Percentiles rank a stretch among this genome's conserved stretches.
Conservation (phyloP, 1,284 basidiomycete genomes). For the Kalmanozyma brasiliensis region DNA sequence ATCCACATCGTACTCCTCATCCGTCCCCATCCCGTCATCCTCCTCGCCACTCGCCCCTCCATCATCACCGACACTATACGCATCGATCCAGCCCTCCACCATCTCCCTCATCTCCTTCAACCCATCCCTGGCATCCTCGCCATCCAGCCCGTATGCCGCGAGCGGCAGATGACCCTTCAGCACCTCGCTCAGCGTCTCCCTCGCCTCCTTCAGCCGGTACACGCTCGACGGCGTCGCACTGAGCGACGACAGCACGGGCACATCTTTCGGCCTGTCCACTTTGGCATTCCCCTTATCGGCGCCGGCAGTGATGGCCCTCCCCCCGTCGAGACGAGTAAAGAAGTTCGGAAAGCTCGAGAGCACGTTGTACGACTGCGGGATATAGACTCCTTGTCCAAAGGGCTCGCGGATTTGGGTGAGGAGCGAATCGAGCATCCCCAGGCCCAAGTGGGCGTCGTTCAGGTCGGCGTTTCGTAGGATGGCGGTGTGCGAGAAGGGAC, state of each 20-base stretch:
- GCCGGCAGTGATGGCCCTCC: slow-evolving; percentile 20
- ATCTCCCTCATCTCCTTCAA: slow-evolving; percentile 59
- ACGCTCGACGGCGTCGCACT: slow-evolving; percentile 46
- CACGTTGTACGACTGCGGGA: slow-evolving; percentile 52
- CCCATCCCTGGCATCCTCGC: slow-evolving; percentile 48
- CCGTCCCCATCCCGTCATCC: slow-evolving; percentile 52
- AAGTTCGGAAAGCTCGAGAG: slow-evolving; percentile 50
- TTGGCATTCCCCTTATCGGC: neutral
- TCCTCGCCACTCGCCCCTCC: slow-evolving; percentile 29
- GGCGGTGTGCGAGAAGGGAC: slow-evolving; percentile 30
- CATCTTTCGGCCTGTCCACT: slow-evolving; percentile 12
- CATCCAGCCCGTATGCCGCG: slow-evolving; percentile 49
- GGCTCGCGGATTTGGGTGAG: slow-evolving; percentile 27
- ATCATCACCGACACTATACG: slow-evolving; percentile 47
- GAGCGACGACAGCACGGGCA: slow-evolving; percentile 53
- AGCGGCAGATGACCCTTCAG: slow-evolving; percentile 53
- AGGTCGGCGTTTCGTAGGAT: slow-evolving; percentile 35
- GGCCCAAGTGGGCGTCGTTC: slow-evolving; percentile 22
- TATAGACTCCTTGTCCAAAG: slow-evolving; percentile 39
- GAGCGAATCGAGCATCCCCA: slow-evolving; percentile 44
- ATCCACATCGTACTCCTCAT: slow-evolving; percentile 56
- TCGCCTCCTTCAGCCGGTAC: slow-evolving; percentile 34
- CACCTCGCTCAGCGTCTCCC: slow-evolving; percentile 36
- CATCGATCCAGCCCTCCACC: slow-evolving; percentile 55
- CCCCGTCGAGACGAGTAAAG: slow-evolving; percentile 36